Evolutionary conservation across 495 filamentous ascomycete species (phyloP).

Genomic region (Aspergillus sclerotiicarbonarius): DNA sequence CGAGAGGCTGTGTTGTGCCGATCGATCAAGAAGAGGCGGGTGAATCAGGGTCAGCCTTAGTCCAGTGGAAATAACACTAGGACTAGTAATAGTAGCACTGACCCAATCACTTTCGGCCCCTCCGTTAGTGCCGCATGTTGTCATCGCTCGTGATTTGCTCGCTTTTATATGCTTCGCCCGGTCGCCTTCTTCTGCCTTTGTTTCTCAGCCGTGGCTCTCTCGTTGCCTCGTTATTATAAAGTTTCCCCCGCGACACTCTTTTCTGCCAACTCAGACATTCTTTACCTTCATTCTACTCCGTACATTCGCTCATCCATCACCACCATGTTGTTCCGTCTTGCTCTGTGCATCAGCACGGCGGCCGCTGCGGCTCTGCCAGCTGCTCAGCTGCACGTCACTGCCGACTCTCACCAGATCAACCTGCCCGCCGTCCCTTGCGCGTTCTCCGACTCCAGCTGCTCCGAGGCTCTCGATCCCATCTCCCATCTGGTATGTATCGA

Average conservation of each 20-base stretch:
- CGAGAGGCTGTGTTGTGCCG: constrained; percentile 1
- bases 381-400: constrained; percentile 3
- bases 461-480: constrained; percentile 11
- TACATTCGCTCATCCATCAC: neutral
- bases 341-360: constrained; percentile 7
- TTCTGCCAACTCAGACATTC: neutral
- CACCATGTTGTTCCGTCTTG: constrained; percentile 12
- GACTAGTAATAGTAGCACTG: too few species aligned
- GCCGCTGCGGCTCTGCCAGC: constrained; percentile 8
- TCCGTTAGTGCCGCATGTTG: neutral
- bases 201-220: constrained; percentile 3
- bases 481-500: constrained; percentile 25
- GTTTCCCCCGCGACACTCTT: neutral
- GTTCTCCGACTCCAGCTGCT: constrained; percentile 12
- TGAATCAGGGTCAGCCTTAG: neutral
- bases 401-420: constrained; percentile 24
- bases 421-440: constrained; percentile 25
- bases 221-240: neutral
- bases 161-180: constrained; percentile 5
- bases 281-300: neutral
- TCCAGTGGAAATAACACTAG: too few species aligned
- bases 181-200: neutral
- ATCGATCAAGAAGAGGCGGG: neutral
- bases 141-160: neutral
- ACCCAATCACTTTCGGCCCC: neutral